Evolutionary conservation across 805 yeast genomes (phyloP), one percentile per base, ranked within the genome.

Genomic region (Candida michaelii): DNA sequence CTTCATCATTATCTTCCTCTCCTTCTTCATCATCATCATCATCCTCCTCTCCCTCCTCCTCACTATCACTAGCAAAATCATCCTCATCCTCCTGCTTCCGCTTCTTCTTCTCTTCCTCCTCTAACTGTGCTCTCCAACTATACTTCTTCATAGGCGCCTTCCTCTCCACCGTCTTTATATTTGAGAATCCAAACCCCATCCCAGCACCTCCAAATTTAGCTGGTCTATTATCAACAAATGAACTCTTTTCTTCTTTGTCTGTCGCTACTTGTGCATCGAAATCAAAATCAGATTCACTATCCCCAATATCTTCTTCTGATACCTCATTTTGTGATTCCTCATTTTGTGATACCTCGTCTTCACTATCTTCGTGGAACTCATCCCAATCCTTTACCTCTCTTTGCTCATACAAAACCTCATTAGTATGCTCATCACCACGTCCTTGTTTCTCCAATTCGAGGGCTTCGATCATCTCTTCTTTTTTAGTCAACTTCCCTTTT

Each of bases 391-490:
- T 77, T 2, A 79, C 76, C 29, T 73, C 77, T 47, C 83, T 72
- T 53, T 82, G 81, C 59, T 87, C 95, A 55, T 85, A 87, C 21
- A 87, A 61, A 15, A 87, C 71, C 16, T 76, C 82, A 36, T 66
- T 71, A 0, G 88, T 82, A 27, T 65, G 61, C 1, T 81, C 89
- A 57, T 76, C 78, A 1, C 77, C 83, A 45, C 84, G 69, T 1
- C 96, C 96, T 55, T 80, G 82, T 45, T 73, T 72, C 55, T 89
- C 96, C 30, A 83, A 63, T 40, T 76, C 76, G 42, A 87, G 58
- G 0, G 96, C 96, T 54, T 86, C 91, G n/a, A 74, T 63, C 63
- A 88, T 75, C 46, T 76, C 78, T 54, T 86, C 90, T 40, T 71
- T 74, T 49, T 76, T 79, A 1, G 96, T 85, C 48, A 75, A 79